Evolutionary conservation across 1,284 basidiomycete genomes (phyloP), one percentile per base, ranked within the genome.

Genomic region (Moniliella sp.): DNA sequence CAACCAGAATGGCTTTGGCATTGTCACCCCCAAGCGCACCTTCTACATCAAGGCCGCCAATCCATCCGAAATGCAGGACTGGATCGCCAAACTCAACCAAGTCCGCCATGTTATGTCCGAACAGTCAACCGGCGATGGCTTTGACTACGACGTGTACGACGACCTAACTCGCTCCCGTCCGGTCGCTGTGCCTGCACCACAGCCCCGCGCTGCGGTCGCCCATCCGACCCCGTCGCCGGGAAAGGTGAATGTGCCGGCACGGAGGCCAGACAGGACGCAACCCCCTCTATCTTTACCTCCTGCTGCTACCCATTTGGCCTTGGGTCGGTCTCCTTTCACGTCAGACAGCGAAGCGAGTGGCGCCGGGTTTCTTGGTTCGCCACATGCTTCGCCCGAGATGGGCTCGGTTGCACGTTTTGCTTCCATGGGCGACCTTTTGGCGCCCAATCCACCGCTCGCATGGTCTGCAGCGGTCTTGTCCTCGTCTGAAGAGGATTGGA

Each of bases 21-120:
- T 99, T 37, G 82, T 97, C 34, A 86, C 82, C 0, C 74, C 81
- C 8, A 70, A 73, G 12, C 71, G 88, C 15, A 94, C 86, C n/a
- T 93, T 78, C 61, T 91, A 94, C 61, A 71, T 88, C 19, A 77
- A 81, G 50, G 82, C 84, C 0, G 69, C 72, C 18, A 70, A 71
- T 3, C 63, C 68, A 4, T 62, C 65, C 14, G 82, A 88, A 34
- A 75, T 80, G 30, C 69, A 76, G 28, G 71, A 68, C 35, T 97
- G 91, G 91, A 76, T 91, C 25, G 63, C 65, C 12, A 75, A 74
- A 3, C 74, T 94, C 57, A 81, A 81, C 52, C 71, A 73, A 3
- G 74, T 78, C 10, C 70, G 76, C 37, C 71, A 73, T 40, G 68
- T 69, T 5, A 33, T 41, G 4, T 33, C 43, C 2, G n/a, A n/a